Evolutionary conservation across 192 early-diverging fungal genomes (phyloP), one percentile per base, ranked within the genome.

Genomic region (Pecoramyces ruminantium): DNA sequence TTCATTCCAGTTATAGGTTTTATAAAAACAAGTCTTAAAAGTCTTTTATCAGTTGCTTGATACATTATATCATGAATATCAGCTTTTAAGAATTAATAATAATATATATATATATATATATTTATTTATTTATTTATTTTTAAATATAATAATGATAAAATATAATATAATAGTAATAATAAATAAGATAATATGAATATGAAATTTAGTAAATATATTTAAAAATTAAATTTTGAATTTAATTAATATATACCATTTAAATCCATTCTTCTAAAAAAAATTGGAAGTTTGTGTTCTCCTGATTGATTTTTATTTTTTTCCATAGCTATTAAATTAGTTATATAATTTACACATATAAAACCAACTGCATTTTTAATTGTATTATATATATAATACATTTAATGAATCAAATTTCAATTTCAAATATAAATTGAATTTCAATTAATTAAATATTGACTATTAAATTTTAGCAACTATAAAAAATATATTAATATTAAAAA

Each of bases 1-100:
- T 91, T 89, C 88, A 91, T 90, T 67, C 78, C 84, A 2, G 83
- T 87, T 40, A 89, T 40, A 12, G 91, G 90, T 79, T 92, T 92
- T 18, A 87, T 85, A 28, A 92, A 77, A 15, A 92, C 79, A 28
- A 92, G 80, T 51, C 89, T 85, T 67, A 28, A 89, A 81, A 9
- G 87, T 86, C 79, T 88, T 89, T 86, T 89, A 85, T 21, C 29
- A 38, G 82, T 81, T n/a, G 81, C 39, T 11, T 82, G 80, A 77
- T 90, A 89, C 15, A 83, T 85, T 25, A 86, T 86, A 80, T 92
- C 91, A 34, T 85, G 84, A 17, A 91, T 80, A 81, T 92, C 91
- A 27, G 89, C 88, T 86, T n/a, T n/a, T n/a, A n/a, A n/a, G n/a
- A n/a, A n/a, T n/a, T n/a, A n/a, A n/a, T n/a, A n/a, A n/a, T n/a